phyloP scores from a whole-genome alignment of 768 basidiomycete genomes.

The Agaricus sinodeliciosus region DNA sequence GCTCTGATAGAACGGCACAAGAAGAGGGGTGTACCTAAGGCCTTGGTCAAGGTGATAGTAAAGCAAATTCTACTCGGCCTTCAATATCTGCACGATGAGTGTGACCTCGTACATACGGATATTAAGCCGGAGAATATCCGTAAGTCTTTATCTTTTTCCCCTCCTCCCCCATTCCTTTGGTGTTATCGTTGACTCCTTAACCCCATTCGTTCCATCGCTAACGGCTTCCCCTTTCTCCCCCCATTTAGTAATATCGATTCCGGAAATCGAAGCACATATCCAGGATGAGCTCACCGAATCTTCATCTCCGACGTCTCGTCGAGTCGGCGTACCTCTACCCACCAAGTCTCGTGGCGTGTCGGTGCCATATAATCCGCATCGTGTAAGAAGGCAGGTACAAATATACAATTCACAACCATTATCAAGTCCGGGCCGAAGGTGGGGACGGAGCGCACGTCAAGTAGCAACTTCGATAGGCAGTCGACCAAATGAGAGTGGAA shows the following conservation, averaged over 20 bases:
- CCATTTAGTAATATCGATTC: constrained; percentile 69
- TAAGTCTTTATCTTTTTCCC: constrained; percentile 34
- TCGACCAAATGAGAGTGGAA: constrained; percentile 23
- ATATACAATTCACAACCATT: constrained; percentile 82
- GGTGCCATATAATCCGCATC: constrained; percentile 48
- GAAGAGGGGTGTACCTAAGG: constrained; percentile 75
- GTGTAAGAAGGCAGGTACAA: constrained; percentile 60
- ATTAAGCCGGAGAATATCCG: constrained; percentile 95
- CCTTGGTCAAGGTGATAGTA: constrained; percentile 79
- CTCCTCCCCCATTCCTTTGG: constrained; percentile 10
- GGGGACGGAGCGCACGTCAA: constrained; percentile 21
- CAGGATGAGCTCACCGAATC: constrained; percentile 59
- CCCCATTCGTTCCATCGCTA: constrained; percentile 13
- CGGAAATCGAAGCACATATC: constrained; percentile 74
- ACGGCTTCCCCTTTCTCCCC: constrained; percentile 14
- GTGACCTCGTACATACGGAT: constrained; percentile 88
- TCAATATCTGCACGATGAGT: constrained; percentile 90
- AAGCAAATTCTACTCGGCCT: constrained; percentile 85
- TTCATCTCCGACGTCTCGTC: constrained; percentile 68
- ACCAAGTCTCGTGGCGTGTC: constrained; percentile 58
- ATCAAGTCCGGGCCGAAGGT: constrained; percentile 43
- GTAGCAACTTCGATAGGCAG: constrained; percentile 16
- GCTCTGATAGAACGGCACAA: constrained; percentile 72
- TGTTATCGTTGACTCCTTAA: constrained; percentile 18
- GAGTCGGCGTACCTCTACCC: constrained; percentile 73